Base-by-base conservation (phyloP, 1,284 basidiomycete species). In the Ganoderma leucocontextum region DNA sequence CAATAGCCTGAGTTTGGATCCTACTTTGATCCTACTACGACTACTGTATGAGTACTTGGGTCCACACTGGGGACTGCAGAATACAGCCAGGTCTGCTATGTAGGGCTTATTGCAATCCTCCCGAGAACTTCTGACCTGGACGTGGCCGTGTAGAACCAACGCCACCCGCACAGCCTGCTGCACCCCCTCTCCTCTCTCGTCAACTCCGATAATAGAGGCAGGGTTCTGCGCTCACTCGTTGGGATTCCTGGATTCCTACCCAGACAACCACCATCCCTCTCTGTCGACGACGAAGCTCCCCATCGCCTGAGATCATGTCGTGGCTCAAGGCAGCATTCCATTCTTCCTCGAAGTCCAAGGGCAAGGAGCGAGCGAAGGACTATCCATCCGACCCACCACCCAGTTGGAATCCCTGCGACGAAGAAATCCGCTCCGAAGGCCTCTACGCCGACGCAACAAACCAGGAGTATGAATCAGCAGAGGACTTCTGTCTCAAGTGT, bases 361-460 rank as follows among this genome's bases (percentile, higher is more conserved):
- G 52, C 49, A 72, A 72, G 35, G 71, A 61, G n/a, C 70, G 67
- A 19, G 69, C 33, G 15, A 41, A 52, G 35, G 61, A 35, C 19
- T 58, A 58, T 17, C 62, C 49, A n/a, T 49, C 64, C 13, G 49
- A 49, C 4, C 75, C 77, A 22, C 86, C 84, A n/a, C 86, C 86
- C 5, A 77, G 75, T 64, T 88, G 87, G 87, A 76, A 84, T 0
- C 80, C 87, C 36, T 86, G 86, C 0, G 81, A 82, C 0, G 86
- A 88, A 71, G 65, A 62, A n/a, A 80, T 82, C 2, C 82, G 88
- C 72, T 71, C 73, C 17, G 77, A 75, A 15, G 89, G 89, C 2
- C 82, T 85, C 59, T 81, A 77, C 69, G 81, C 82, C 60, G 90
- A 91, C 70, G 89, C 89, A 3, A 75, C 86, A 0, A 80, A 84